These are phyloP conservation scores for Colletotrichum tropicale DNA, from an alignment of 2,329 filamentous ascomycete species.

Conservation along the genomic window DNA sequence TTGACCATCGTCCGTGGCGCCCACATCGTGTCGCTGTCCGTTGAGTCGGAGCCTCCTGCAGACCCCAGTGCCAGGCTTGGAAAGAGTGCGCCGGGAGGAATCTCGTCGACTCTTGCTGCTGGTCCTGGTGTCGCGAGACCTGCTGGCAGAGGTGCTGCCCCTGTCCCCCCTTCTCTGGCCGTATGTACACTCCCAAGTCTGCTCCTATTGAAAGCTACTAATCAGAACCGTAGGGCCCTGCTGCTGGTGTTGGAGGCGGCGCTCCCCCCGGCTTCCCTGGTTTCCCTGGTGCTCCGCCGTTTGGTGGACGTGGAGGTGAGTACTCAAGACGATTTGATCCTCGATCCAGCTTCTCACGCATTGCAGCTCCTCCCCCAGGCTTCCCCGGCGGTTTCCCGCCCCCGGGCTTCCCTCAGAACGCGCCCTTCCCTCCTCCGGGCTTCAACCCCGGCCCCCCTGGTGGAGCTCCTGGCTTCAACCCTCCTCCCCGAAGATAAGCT, in stretches of 20 bases:
- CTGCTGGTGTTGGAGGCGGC: conserved; percentile 81
- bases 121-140: conserved; percentile 91
- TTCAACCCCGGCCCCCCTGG: conserved; percentile 51
- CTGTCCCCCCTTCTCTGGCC: conserved; percentile 75
- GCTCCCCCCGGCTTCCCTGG: conserved; percentile 63
- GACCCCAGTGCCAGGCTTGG: conserved; percentile 91
- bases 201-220: not conserved
- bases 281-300: conserved; percentile 54
- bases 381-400: conserved; percentile 55
- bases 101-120: conserved; percentile 73
- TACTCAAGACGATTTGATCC: conserved; percentile 23
- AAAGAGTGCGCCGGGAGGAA: conserved; percentile 71
- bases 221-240: conserved; percentile 64
- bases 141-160: conserved; percentile 78
- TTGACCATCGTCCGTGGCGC: conserved; percentile 93
- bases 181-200: conserved; percentile 46
- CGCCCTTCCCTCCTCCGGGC: conserved; percentile 53
- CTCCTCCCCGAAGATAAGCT: conserved; percentile 65
- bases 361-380: conserved; percentile 50
- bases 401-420: conserved; percentile 43
- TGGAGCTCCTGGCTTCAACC: conserved; percentile 77
- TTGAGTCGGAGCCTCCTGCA: conserved; percentile 93
- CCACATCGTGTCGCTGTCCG: conserved; percentile 91
- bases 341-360: conserved; percentile 33
- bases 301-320: conserved; percentile 61